Evolutionary conservation across 768 basidiomycete species (phyloP).

Genomic region (Lepiota venenata): DNA sequence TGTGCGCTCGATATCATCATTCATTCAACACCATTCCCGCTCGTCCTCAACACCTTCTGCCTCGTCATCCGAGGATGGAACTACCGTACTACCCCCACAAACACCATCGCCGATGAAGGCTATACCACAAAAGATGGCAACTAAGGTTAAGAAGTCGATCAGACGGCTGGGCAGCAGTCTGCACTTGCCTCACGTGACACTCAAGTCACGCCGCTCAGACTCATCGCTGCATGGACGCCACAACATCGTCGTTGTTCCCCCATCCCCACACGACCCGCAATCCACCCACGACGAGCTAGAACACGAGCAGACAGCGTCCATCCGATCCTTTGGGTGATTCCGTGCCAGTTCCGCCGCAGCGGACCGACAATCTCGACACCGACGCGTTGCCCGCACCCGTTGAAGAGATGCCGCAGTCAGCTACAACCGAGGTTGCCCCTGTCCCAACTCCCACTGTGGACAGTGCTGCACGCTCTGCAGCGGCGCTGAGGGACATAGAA

Average conservation of each 20-base stretch:
- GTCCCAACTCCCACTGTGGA: background rate
- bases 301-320: background rate
- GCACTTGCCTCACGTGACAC: slow-evolving; percentile 30
- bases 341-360: background rate
- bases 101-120: slow-evolving; percentile 21
- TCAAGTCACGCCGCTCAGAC: slow-evolving; percentile 17
- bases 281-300: background rate
- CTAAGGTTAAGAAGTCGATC: slow-evolving; percentile 28
- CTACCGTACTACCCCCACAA: slow-evolving; percentile 3
- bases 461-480: background rate
- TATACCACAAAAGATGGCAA: slow-evolving; percentile 22
- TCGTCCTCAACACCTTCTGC: slow-evolving; percentile 4
- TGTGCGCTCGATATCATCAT: slow-evolving; percentile 12
- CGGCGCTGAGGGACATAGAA: background rate
- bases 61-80: background rate
- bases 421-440: background rate
- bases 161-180: slow-evolving; percentile 28
- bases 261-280: background rate
- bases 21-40: slow-evolving; percentile 3
- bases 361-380: background rate
- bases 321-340: background rate
- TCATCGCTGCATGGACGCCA: slow-evolving; percentile 12
- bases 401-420: background rate
- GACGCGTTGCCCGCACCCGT: slow-evolving; percentile 3
- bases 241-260: background rate